Base-by-base conservation (phyloP, 306 rosid species). In the Quercus engelmannii region DNA sequence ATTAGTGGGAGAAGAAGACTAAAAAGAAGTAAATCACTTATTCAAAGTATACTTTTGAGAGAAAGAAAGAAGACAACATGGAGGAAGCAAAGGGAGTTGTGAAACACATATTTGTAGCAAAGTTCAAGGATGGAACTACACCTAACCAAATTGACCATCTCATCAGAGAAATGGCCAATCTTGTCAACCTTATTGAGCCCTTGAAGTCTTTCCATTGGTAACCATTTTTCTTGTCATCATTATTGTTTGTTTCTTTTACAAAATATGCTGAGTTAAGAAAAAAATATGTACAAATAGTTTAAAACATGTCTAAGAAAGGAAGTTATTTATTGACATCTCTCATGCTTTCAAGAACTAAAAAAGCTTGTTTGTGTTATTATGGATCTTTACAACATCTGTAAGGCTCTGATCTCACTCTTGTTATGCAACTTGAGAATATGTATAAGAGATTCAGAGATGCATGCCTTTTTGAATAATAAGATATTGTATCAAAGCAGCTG, bases 51-150 rank as follows among this genome's bases (percentile, higher is more conserved):
- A 59, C 2, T 26, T 12, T 26, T 31, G 5, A 30, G 46, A 17
- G 71, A 33, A 1, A 65, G 49, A 65, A 21, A 18, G 41, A 65
- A 21, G 65, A 21, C 15, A 59, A 10, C 65, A 70, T 21, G 74
- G 74, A 21, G 33, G 74, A 69, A 43, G 33, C 30, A 11, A 43
- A 69, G 56, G 56, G 74, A 69, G 74, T 43, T 10, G 56, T 13
- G 74, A 69, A 69, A 18, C 56, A 69, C 56, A 10, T 69, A 20
- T 12, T 69, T 10, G 2, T 69, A 43, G 74, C 56, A 3, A 69
- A 69, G 74, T 69, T 69, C 33, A 69, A 69, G 19, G 74, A 69
- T 20, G 74, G 56, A 69, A 43, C 56, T 13, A 10, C 74, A 31
- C 25, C 71, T 6, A 43, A 21, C 23, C 71, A 67, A 30, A 19